phyloP scores from a whole-genome alignment of 2,329 filamentous ascomycete genomes.

The Helminthosporium solani region DNA sequence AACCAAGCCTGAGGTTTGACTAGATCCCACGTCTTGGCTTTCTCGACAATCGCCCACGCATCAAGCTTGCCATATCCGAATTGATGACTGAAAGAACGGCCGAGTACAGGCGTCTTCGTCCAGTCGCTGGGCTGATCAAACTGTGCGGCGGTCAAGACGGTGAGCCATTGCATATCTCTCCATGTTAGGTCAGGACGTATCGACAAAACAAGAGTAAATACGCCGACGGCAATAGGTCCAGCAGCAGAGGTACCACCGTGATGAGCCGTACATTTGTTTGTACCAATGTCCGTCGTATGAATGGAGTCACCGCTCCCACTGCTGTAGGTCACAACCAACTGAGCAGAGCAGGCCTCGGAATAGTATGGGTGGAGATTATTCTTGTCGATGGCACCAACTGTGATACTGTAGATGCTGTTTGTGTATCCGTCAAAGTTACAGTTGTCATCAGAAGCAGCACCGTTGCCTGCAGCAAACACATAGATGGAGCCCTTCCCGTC shows the following conservation, averaged over 20 bases:
- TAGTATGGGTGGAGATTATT: conserved; percentile 91
- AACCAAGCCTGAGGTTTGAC: conserved; percentile 97
- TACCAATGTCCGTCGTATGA: conserved; percentile 92
- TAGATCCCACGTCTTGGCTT: conserved; percentile 78
- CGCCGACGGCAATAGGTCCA: conserved; percentile 86
- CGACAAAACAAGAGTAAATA: conserved; percentile 84
- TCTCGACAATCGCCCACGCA: conserved; percentile 79
- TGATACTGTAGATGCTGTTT: conserved; percentile 98
- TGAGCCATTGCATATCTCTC: conserved; percentile 92
- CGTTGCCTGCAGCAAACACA: conserved; percentile 96
- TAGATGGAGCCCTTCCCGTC: conserved; percentile 84
- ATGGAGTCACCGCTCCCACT: conserved; percentile 87
- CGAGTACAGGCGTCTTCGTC: conserved; percentile 71
- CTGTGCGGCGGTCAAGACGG: conserved; percentile 78
- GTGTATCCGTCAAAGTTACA: conserved; percentile 99
- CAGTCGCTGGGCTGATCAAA: conserved; percentile 77
- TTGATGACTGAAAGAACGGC: conserved; percentile 87
- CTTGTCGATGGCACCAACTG: conserved; percentile 87
- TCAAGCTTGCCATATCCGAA: conserved; percentile 97
- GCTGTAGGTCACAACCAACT: conserved; percentile 94
- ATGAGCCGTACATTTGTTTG: conserved; percentile 72
- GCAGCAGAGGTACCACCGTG: conserved; percentile 96
- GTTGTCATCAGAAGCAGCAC: conserved; percentile 83
- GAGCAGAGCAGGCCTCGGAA: conserved; percentile 92
- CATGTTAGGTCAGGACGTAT: conserved; percentile 84